A percentile compares a stretch with the other conserved stretches of the same genome.
Conservation (phyloP, 768 basidiomycete genomes). For the Tricholoma matsutake region DNA sequence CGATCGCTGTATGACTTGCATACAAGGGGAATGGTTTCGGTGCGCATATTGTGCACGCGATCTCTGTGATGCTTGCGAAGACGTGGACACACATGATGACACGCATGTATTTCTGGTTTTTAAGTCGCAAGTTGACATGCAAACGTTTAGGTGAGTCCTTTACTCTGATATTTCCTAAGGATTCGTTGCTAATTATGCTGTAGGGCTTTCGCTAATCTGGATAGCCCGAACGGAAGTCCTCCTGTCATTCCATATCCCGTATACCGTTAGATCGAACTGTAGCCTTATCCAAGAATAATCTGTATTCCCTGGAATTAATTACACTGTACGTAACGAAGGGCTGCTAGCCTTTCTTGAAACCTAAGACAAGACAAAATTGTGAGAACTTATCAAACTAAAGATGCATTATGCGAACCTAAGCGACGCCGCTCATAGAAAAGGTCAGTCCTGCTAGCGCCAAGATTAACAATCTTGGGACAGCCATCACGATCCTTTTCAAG, state of each 20-base stretch:
- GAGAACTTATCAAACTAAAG: not conserved
- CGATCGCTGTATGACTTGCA: slow-evolving; percentile 80
- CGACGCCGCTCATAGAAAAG: slow-evolving; percentile 89
- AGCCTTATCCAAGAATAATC: slow-evolving; percentile 2
- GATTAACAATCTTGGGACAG: slow-evolving; percentile 96
- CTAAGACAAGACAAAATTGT: slow-evolving; percentile 29
- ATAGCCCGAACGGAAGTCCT: slow-evolving; percentile 46
- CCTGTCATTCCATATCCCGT: slow-evolving; percentile 65
- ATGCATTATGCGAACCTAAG: slow-evolving; percentile 49
- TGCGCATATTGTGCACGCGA: slow-evolving; percentile 88
- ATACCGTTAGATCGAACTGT: slow-evolving; percentile 32
- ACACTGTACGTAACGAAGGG: not conserved
- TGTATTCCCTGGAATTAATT: not conserved
- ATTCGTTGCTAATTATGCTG: slow-evolving; percentile 5
- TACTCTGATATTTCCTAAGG: not conserved
- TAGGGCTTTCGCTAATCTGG: slow-evolving; percentile 57
- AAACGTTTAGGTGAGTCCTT: slow-evolving; percentile 56
- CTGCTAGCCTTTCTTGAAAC: slow-evolving; percentile 65
- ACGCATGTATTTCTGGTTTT: slow-evolving; percentile 86
- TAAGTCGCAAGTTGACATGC: slow-evolving; percentile 83
- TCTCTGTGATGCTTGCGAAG: slow-evolving; percentile 82
- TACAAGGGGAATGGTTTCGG: slow-evolving; percentile 87
- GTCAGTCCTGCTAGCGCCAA: slow-evolving; percentile 92
- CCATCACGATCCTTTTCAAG: slow-evolving; percentile 98
- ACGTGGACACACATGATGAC: slow-evolving; percentile 75